phyloP scores from a whole-genome alignment of 208 protist genomes.

The Leishmania turanica region DNA sequence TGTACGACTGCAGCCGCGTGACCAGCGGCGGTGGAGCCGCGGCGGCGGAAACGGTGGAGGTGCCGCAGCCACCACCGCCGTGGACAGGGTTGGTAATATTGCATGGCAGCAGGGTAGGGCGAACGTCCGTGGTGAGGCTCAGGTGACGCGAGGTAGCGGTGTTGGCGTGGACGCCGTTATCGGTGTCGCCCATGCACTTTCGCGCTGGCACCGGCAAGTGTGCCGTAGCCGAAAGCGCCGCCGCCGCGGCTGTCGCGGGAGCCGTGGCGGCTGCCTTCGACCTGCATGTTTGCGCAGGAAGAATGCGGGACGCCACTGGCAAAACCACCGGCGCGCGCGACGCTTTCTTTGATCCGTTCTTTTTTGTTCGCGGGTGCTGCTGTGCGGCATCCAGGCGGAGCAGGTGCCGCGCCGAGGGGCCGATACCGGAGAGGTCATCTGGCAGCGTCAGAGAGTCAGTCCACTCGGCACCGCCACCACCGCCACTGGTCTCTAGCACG shows the following conservation, averaged over 20 bases:
- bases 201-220: not conserved
- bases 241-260: not conserved
- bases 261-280: not conserved
- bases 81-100: slow-evolving; percentile 11
- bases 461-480: not conserved
- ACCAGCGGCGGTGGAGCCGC: slow-evolving; percentile 23
- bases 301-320: slow-evolving; percentile 9
- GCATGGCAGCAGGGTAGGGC: slow-evolving; percentile 20
- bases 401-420: slow-evolving; percentile 50
- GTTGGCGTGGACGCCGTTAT: not conserved
- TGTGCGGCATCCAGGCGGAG: slow-evolving; percentile 26
- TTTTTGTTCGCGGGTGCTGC: not conserved
- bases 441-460: slow-evolving; percentile 15
- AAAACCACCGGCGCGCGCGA: not conserved
- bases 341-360: not conserved
- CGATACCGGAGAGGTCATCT: slow-evolving; percentile 45
- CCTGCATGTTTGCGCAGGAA: not conserved
- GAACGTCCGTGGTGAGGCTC: slow-evolving; percentile 7
- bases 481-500: not conserved
- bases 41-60: slow-evolving; percentile 9
- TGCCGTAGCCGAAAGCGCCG: not conserved
- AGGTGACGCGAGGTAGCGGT: not conserved
- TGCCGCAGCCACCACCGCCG: not conserved
- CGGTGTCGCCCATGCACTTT: not conserved
- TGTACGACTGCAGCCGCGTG: slow-evolving; percentile 43